Percentiles rank a stretch among this genome's conserved stretches.
phyloP scores from a whole-genome alignment of 306 rosid species.

The Vigna nakashimae region DNA sequence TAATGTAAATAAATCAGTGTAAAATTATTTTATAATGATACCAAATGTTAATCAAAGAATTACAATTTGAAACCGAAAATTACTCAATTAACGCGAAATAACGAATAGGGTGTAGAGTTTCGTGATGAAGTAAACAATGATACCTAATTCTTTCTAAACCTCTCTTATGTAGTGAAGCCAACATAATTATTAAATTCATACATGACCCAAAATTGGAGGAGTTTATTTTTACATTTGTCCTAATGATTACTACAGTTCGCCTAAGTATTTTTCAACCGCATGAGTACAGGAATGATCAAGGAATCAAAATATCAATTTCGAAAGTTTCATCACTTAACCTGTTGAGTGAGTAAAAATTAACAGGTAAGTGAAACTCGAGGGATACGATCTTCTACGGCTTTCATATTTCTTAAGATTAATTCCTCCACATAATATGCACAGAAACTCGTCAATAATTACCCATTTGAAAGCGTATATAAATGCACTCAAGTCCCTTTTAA shows the following conservation, averaged over 20 bases:
- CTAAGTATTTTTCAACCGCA: slow-evolving; percentile 5
- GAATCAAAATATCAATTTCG: not conserved
- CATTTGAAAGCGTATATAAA: slow-evolving; percentile 25
- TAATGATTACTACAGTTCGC: slow-evolving; percentile 1
- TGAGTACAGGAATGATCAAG: not conserved
- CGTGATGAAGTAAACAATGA: too few species aligned
- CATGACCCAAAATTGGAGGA: slow-evolving; percentile 5
- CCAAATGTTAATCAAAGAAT: too few species aligned
- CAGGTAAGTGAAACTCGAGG: slow-evolving; percentile 15
- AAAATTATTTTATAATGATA: too few species aligned
- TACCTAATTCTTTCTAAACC: not conserved
- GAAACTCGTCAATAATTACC: slow-evolving; percentile 26
- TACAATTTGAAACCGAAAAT: not conserved
- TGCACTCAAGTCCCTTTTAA: slow-evolving; percentile 28
- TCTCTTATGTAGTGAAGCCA: too few species aligned
- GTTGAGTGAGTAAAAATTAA: slow-evolving; percentile 27
- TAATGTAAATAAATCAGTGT: too few species aligned
- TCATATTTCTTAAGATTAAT: not conserved
- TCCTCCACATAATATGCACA: not conserved
- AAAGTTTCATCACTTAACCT: slow-evolving; percentile 3
- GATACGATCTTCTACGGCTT: slow-evolving; percentile 2
- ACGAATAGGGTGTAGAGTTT: not conserved
- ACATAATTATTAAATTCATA: slow-evolving; percentile 3
- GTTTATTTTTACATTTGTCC: not conserved
- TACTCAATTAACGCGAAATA: not conserved